Percentiles rank a stretch among this genome's conserved stretches.
These are phyloP conservation scores for Ascosphaera pollenicola DNA, from an alignment of 2,329 filamentous ascomycete genomes.

Conservation along the genomic window DNA sequence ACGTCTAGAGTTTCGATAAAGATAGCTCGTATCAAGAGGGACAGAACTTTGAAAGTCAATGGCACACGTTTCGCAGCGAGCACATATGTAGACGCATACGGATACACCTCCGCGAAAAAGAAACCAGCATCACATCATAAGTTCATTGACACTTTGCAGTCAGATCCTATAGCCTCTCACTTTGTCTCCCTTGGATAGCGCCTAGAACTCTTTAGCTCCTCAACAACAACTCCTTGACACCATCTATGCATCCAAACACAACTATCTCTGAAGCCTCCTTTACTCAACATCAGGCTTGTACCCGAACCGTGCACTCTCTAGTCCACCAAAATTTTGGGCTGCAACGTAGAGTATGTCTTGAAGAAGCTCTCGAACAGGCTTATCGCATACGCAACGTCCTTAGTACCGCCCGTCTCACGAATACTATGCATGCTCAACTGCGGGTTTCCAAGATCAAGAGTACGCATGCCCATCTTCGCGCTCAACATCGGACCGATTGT, in stretches of 20 bases:
- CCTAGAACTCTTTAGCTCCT: background rate
- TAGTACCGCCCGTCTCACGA: constrained; percentile 69
- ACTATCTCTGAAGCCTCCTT: background rate
- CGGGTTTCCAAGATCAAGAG: constrained; percentile 72
- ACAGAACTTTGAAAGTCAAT: too few species aligned
- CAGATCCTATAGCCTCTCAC: too few species aligned
- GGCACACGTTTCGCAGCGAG: too few species aligned
- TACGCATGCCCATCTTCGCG: constrained; percentile 54
- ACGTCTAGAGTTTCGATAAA: too few species aligned
- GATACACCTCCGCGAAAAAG: too few species aligned
- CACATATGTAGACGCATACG: too few species aligned
- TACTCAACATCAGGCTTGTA: background rate
- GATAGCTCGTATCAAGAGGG: too few species aligned
- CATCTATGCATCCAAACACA: background rate
- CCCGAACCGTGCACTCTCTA: constrained; percentile 16
- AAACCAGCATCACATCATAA: too few species aligned
- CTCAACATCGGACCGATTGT: constrained; percentile 95
- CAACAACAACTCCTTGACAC: background rate
- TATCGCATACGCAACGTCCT: constrained; percentile 72
- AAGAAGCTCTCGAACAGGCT: constrained; percentile 78
- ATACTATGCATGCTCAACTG: constrained; percentile 96
- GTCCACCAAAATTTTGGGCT: constrained; percentile 67
- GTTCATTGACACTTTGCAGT: too few species aligned
- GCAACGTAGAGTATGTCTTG: constrained; percentile 57
- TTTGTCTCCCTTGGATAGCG: too few species aligned